Percentiles rank a stretch among this genome's conserved stretches.
Evolutionary conservation across 176 grass and related monocot species (phyloP).

Genomic region (Saccharum officinarum): DNA sequence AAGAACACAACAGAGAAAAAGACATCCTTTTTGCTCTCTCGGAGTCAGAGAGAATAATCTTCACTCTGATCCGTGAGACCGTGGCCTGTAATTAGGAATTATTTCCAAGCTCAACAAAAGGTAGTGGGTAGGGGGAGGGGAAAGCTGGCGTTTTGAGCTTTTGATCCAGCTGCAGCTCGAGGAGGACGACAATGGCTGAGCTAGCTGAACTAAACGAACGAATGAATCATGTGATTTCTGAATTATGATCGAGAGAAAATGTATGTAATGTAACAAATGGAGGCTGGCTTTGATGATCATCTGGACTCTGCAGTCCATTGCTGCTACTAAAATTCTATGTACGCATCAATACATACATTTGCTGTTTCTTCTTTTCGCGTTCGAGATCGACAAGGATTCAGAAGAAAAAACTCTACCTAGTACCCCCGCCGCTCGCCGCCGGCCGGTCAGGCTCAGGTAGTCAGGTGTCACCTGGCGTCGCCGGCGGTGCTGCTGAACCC

Average conservation of each 20-base stretch:
- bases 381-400: background rate
- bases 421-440: too few species aligned
- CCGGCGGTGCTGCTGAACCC: constrained; percentile 33
- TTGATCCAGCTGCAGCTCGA: background rate
- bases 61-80: too few species aligned
- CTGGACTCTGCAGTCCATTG: constrained; percentile 24
- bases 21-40: background rate
- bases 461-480: constrained; percentile 39
- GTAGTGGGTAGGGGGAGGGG: too few species aligned
- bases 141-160: too few species aligned
- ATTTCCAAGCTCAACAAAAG: background rate
- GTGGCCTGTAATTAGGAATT: background rate
- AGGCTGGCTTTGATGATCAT: background rate
- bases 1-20: background rate
- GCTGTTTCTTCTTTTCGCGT: background rate
- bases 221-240: constrained; percentile 39
- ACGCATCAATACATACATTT: constrained; percentile 45
- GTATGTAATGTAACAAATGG: constrained; percentile 23
- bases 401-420: background rate
- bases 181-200: background rate
- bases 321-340: constrained; percentile 54
- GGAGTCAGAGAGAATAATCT: background rate
- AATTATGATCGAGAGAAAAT: constrained; percentile 28
- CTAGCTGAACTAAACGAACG: background rate
- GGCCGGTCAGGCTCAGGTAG: too few species aligned